Base-by-base conservation (phyloP, 2,329 filamentous ascomycete genomes). In the Lachnellula cervina region DNA sequence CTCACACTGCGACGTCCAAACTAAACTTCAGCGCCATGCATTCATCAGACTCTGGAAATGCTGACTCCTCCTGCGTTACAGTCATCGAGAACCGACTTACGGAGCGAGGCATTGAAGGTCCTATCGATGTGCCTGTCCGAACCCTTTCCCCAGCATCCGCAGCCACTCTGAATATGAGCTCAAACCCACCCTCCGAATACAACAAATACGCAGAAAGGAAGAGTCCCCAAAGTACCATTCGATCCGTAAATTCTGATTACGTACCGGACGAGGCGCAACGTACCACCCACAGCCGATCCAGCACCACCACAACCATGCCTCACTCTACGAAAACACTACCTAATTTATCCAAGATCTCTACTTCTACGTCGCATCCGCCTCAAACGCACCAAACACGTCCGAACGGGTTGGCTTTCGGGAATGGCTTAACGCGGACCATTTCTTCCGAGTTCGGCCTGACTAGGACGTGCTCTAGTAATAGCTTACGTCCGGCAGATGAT, bases 371-470 rank as follows among this genome's bases (percentile, higher is more conserved):
- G 11, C 52, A 55, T 32, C 57, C 63, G 37, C 61, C 62, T 17
- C 58, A 65, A 4, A 38, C 64, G 28, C 59, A 62, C 38, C 64
- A 66, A 32, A 66, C 42, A 21, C 42, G 64, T 35, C 52, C 59
- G 4, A 59, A 56, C 14, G 21, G 44, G 16, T 55, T 58, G 5
- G 49, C 49, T 35, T 46, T 60, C 16, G 59, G 56, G 5, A 61
- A 57, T 28, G 56, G 63, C 5, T 34, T 66, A 17, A 59, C 62
- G 3, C 59, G 66, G 21, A 62, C 61, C 21, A 68, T 68, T 25
- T 68, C 67, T 2, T 60, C 67, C 2, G 68, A 70, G 49, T 69
- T 69, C 47, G 64, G 65, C 3, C 50, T 64, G 32, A 62, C 66
- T 17, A 60, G 58, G 19, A 53, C 61, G 38, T 63, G 61, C 48